phyloP scores from a whole-genome alignment of 2,329 filamentous ascomycete genomes.

The Elsinoe necatrix region DNA sequence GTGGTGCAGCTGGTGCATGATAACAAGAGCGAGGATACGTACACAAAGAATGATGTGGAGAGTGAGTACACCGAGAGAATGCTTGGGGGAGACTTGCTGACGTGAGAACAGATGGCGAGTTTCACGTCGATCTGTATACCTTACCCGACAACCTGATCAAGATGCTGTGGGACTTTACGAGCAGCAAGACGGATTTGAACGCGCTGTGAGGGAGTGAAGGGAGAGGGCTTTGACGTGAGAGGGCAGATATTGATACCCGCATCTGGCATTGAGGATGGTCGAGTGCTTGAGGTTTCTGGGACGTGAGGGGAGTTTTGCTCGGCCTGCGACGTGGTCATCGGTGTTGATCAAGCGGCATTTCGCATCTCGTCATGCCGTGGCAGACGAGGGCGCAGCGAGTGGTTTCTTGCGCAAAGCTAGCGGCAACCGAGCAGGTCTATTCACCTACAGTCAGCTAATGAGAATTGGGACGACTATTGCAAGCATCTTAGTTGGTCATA shows the following conservation, averaged over 20 bases:
- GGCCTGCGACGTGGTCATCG: background rate
- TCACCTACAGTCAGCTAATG: too few relatives aligned
- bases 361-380: too few relatives aligned
- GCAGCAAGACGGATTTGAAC: slow-evolving; percentile 29
- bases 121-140: slow-evolving; percentile 97
- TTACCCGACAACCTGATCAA: slow-evolving; percentile 82
- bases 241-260: background rate
- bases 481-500: background rate
- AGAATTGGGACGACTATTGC: background rate
- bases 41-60: slow-evolving; percentile 95
- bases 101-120: slow-evolving; percentile 69
- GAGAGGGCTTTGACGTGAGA: too few relatives aligned
- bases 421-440: too few relatives aligned
- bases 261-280: background rate
- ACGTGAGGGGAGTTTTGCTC: background rate
- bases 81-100: slow-evolving; percentile 27
- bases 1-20: slow-evolving; percentile 98
- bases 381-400: too few relatives aligned
- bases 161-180: slow-evolving; percentile 86
- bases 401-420: too few relatives aligned
- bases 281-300: background rate
- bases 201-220: slow-evolving; percentile 13
- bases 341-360: too few relatives aligned
- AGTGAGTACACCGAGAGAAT: slow-evolving; percentile 49
- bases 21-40: slow-evolving; percentile 87